These are phyloP conservation scores for Colletotrichum sp. DNA, from an alignment of 2,329 filamentous ascomycete genomes.

Conservation along the genomic window DNA sequence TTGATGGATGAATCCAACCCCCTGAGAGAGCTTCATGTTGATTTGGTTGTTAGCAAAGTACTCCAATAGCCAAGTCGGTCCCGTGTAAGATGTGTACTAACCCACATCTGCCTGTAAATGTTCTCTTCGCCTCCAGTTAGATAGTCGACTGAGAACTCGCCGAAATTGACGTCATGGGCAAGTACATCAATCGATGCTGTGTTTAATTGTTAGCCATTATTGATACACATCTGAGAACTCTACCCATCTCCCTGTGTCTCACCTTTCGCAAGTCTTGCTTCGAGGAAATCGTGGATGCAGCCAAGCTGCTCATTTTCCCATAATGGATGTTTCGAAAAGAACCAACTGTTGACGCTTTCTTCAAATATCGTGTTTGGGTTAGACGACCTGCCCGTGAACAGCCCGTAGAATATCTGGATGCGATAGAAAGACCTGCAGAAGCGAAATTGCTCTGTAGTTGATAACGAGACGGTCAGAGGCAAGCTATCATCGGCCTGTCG, in stretches of 20 bases:
- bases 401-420: neutral
- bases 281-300: neutral
- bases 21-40: neutral
- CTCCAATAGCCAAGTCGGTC: neutral
- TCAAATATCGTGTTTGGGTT: neutral
- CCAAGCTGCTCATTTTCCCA: neutral
- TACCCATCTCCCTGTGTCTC: neutral
- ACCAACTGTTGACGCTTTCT: neutral
- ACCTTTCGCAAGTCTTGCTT: neutral
- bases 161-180: neutral
- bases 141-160: neutral
- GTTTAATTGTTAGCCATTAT: neutral
- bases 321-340: neutral
- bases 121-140: neutral
- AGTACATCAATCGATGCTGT: neutral
- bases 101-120: neutral
- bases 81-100: neutral
- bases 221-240: fast-evolving
- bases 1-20: neutral
- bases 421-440: neutral
- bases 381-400: neutral
- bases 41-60: neutral
- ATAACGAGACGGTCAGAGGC: neutral
- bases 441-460: neutral
- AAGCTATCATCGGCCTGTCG: neutral